Base-by-base conservation (phyloP, 169 alveolate genomes). In the Eimeria necatrix region DNA sequence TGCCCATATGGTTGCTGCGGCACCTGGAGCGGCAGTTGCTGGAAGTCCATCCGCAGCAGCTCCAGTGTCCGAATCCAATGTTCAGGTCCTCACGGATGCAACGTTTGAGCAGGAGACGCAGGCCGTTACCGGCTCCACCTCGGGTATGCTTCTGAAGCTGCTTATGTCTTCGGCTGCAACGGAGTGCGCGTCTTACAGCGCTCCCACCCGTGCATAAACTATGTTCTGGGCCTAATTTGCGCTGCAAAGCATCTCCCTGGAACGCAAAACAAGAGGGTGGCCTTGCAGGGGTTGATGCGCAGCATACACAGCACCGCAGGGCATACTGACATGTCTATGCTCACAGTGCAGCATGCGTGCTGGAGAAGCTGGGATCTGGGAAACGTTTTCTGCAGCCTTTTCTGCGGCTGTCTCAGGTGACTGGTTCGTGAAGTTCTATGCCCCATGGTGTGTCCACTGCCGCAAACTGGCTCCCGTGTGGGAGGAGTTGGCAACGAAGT, bases 361-460 rank as follows among this genome's bases (percentile, higher is more conserved):
- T 32, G 41, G 41, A 32, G 41, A 32, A 32, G 41, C 41, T 32
- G 41, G 41, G 41, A 32, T 32, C 41, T 32, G 41, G 3, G 2
- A 32, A 32, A 32, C 0, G 16, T 53, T 9, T 9, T 81, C 52
- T 24, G 5, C 16, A 3, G 26, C 10, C 22, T 48, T 81, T 6
- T 10, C 32, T 24, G 18, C 22, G 10, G 6, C 71, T 59, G 46
- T 46, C 20, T 26, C 76, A 96, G 98, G 98, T 48, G 95, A 97
- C 60, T 98, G 99, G 99, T 98, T 98, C 91, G 98, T 98, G 59
- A 98, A 98, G 96, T 98, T 98, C 96, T 98, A 97, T 96, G 99
- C 99, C 26, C 99, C 99, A 64, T 98, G 99, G 99, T 98, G 99
- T 95, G 96, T 98, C 48, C 99, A 98, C 94, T 98, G 99, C 95